Conservation (phyloP, 306 rosid genomes). For the Gleditsia sinensis region DNA sequence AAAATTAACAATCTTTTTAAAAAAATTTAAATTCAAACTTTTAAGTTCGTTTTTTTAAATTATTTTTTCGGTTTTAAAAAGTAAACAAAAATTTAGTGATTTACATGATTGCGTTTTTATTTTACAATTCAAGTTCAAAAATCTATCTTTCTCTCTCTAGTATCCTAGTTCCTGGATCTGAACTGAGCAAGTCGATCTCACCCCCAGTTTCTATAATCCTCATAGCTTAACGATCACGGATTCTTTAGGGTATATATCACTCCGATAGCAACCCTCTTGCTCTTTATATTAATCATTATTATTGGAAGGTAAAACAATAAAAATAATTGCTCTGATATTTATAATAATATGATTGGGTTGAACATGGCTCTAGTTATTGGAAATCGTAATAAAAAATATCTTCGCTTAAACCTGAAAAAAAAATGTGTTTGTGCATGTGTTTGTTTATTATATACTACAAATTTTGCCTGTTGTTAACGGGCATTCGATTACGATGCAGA, state of each 20-base stretch:
- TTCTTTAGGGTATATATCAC: conserved; percentile 20
- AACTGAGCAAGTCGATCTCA: conserved; percentile 20
- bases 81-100: not conserved
- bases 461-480: not conserved
- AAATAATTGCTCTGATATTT: not conserved
- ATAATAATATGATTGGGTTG: no score
- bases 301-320: not conserved
- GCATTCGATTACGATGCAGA: not conserved
- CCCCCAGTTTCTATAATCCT: conserved; percentile 1
- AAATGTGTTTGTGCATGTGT: not conserved
- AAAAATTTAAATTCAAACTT: no score
- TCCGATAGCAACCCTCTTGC: conserved; percentile 24
- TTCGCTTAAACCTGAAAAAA: no score
- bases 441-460: not conserved
- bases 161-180: not conserved
- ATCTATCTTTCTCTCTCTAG: not conserved
- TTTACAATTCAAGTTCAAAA: not conserved
- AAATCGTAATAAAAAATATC: no score
- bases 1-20: not conserved
- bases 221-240: conserved; percentile 45
- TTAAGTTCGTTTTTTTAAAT: no score
- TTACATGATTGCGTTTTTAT: not conserved
- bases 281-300: conserved; percentile 27
- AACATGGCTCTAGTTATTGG: no score
- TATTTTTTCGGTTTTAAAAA: not conserved